Evolutionary conservation across 208 protist genomes (phyloP).

Genomic region (Leishmania tropica): DNA sequence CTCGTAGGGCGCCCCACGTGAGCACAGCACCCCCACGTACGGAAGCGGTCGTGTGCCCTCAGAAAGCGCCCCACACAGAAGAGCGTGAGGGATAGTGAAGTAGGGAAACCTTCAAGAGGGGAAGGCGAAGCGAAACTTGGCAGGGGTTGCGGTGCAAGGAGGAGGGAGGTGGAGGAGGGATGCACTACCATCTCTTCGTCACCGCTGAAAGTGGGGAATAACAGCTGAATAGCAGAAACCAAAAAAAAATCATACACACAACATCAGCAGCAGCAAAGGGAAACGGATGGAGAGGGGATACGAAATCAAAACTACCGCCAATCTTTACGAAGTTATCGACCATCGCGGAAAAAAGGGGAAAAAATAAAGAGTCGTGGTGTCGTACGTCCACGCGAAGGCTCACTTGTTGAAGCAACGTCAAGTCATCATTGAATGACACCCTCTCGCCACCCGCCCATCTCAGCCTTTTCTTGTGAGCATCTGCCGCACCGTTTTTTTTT

Average conservation of each 20-base stretch:
- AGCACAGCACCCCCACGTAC: neutral
- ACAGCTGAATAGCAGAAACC: neutral
- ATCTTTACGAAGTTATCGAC: slow-evolving; percentile 10
- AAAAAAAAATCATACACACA: slow-evolving; percentile 1
- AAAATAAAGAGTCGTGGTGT: slow-evolving; percentile 22
- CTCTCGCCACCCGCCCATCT: neutral
- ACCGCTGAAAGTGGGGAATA: neutral
- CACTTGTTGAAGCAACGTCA: slow-evolving; percentile 14
- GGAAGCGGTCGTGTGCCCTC: neutral
- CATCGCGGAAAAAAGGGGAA: slow-evolving; percentile 7
- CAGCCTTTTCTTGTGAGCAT: slow-evolving; percentile 1
- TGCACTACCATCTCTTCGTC: neutral
- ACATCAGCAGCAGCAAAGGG: neutral
- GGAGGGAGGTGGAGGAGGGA: neutral
- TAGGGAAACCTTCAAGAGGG: neutral
- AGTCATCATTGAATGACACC: slow-evolving; percentile 8
- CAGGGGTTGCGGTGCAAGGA: neutral
- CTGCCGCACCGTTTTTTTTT: neutral
- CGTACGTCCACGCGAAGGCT: slow-evolving; percentile 20
- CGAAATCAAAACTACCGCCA: slow-evolving; percentile 11
- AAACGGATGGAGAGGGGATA: neutral
- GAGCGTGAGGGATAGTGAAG: neutral
- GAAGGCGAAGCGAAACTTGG: neutral
- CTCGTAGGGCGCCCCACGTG: neutral
- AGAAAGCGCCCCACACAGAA: neutral